Evolutionary conservation across 2,329 filamentous ascomycete species (phyloP), one percentile per base, ranked within the genome.

Genomic region (Pseudocercospora macadamiae): DNA sequence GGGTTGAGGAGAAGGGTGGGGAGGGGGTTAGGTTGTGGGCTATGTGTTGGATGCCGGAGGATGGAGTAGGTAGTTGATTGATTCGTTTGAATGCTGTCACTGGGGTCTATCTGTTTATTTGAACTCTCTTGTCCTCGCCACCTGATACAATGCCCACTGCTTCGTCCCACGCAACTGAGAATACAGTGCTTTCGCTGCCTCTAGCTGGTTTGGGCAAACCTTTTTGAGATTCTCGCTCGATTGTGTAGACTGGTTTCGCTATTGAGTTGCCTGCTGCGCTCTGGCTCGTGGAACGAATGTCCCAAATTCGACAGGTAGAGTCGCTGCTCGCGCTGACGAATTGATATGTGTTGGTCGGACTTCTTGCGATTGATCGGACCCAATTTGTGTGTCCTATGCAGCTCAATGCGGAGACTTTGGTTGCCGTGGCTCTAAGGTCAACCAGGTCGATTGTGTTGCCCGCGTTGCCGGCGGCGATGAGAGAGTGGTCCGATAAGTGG

Each of bases 271-370:
- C 58, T 70, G 81, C 75, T 12, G 66, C 66, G 30, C 72, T 71
- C 25, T 64, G 69, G 73, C 86, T 81, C 54, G 84, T 85, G 68
- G 86, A 88, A 55, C 95, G 83, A 64, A 97, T 82, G 79, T 99
- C 95, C 95, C 95, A 99, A 49, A 99, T 87, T 52, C 92, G 85
- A 70, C 91, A 95, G 1, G 91, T 96, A 30, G 93, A 92, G 74
- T 99, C 95, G 75, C 96, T 90, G 45, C 89, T 90, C n/a, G 86
- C 93, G 28, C 89, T 95, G 0, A 93, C 90, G 7, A 99, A 82
- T 30, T 70, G 71, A 77, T 93, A 91, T 62, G 88, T 86, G 70
- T 88, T 93, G 37, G 85, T 83, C 0, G 85, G 85, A 66, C 86
- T 83, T 9, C 77, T 77, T 10, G 82, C 80, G 36, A 89, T 76